These are phyloP conservation scores for Hortiboletus campestris DNA, from an alignment of 768 basidiomycete genomes.

Conservation along the genomic window DNA sequence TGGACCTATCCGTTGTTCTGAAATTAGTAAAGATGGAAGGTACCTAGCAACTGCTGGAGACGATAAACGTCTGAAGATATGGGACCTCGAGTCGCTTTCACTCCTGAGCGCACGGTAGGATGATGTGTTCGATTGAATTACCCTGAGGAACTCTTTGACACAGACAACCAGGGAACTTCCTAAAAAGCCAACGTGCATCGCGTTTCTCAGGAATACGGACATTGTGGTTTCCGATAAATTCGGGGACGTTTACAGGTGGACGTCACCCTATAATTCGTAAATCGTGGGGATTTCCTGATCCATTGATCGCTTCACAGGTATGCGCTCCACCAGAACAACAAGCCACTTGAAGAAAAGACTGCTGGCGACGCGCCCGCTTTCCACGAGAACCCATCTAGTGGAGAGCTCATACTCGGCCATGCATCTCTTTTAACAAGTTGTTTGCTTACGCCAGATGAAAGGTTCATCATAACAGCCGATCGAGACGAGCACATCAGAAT, in stretches of 20 bases:
- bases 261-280: background rate
- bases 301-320: slow-evolving; percentile 45
- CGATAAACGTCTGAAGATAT: slow-evolving; percentile 79
- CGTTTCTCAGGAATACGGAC: slow-evolving; percentile 58
- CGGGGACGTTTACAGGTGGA: slow-evolving; percentile 86
- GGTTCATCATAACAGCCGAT: slow-evolving; percentile 84
- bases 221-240: slow-evolving; percentile 92
- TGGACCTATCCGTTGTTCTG: slow-evolving; percentile 60
- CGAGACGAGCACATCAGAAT: slow-evolving; percentile 94
- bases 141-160: background rate
- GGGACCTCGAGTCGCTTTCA: slow-evolving; percentile 56
- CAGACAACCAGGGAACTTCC: slow-evolving; percentile 61
- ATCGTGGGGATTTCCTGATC: background rate
- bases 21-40: slow-evolving; percentile 41
- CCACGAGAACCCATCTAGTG: slow-evolving; percentile 69
- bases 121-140: background rate
- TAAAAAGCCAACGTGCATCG: slow-evolving; percentile 75
- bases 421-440: slow-evolving; percentile 80
- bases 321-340: slow-evolving; percentile 41
- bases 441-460: slow-evolving; percentile 63
- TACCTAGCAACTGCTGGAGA: slow-evolving; percentile 69
- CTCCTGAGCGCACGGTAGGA: slow-evolving; percentile 62
- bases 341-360: slow-evolving; percentile 24
- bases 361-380: slow-evolving; percentile 41
- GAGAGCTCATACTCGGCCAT: slow-evolving; percentile 80